Evolutionary conservation across 352 stramenopile species (phyloP).

Genomic region (Phytophthora citricola): DNA sequence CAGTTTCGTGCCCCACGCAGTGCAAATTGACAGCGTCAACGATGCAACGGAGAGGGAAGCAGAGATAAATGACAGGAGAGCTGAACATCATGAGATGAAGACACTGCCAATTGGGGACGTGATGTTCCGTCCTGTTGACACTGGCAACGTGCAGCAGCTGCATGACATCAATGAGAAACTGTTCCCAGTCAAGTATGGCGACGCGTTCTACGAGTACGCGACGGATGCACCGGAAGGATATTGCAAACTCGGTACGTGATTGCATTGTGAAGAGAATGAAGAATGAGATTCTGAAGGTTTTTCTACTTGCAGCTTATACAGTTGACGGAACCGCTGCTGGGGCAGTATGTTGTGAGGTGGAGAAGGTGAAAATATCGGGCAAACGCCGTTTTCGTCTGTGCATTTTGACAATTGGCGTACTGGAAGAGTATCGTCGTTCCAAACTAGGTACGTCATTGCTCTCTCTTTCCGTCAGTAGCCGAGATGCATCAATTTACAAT

Average conservation of each 20-base stretch:
- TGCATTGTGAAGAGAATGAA: not conserved
- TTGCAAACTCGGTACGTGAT: slow-evolving; percentile 55
- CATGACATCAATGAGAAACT: slow-evolving; percentile 89
- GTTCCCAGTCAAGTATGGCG: slow-evolving; percentile 93
- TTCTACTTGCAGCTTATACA: slow-evolving; percentile 56
- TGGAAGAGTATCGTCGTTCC: slow-evolving; percentile 86
- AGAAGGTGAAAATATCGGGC: slow-evolving; percentile 45
- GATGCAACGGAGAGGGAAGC: not conserved
- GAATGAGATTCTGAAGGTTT: not conserved
- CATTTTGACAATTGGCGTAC: slow-evolving; percentile 95
- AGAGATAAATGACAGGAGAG: not conserved
- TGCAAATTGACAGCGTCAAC: slow-evolving; percentile 50
- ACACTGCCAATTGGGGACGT: slow-evolving; percentile 24
- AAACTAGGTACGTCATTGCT: slow-evolving; percentile 27
- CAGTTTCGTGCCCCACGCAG: slow-evolving; percentile 51
- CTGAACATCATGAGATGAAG: not conserved
- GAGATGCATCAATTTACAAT: not conserved
- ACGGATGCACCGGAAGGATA: slow-evolving; percentile 62
- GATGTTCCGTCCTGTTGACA: slow-evolving; percentile 58
- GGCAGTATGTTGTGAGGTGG: slow-evolving; percentile 89
- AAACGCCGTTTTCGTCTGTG: slow-evolving; percentile 34
- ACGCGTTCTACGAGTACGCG: slow-evolving; percentile 94
- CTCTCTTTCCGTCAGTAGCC: not conserved
- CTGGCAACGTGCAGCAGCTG: slow-evolving; percentile 75
- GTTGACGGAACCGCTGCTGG: slow-evolving; percentile 80